Percentiles rank a stretch among this genome's conserved stretches.
Conservation (phyloP, 1,139 yeast genomes). For the Kurtzmaniella quercitrusa region DNA sequence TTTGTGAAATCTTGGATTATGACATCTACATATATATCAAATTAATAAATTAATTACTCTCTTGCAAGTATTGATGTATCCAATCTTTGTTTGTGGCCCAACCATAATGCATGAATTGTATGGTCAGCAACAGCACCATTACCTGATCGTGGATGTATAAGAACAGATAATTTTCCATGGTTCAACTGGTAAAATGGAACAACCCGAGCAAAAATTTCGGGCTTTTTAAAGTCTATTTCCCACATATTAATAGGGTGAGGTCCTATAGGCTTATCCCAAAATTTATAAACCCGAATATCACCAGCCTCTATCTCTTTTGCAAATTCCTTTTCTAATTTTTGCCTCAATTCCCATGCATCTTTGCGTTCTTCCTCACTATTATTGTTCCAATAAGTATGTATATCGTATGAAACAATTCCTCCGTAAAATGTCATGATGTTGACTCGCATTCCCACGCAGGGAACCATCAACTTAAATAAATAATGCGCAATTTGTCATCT, state of each 20-base stretch:
- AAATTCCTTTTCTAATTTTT: slow-evolving; percentile 40
- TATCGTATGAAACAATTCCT: slow-evolving; percentile 41
- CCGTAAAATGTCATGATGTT: slow-evolving; percentile 22
- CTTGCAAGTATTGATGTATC: slow-evolving; percentile 12
- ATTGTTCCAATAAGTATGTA: slow-evolving; percentile 53
- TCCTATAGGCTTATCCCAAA: slow-evolving; percentile 52
- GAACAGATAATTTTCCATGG: slow-evolving; percentile 49
- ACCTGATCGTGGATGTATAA: slow-evolving; percentile 50
- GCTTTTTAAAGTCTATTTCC: slow-evolving; percentile 36
- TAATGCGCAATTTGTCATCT: background rate
- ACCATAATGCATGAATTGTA: slow-evolving; percentile 51
- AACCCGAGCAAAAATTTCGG: slow-evolving; percentile 23
- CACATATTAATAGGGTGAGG: slow-evolving; percentile 53
- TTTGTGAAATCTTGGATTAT: slow-evolving; percentile 5
- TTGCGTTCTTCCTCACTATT: slow-evolving; percentile 29
- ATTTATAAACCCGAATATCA: slow-evolving; percentile 38
- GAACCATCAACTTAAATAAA: background rate
- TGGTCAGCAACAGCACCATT: slow-evolving; percentile 44
- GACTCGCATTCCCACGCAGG: background rate
- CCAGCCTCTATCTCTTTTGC: slow-evolving; percentile 41
- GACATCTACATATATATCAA: background rate
- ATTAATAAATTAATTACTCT: background rate
- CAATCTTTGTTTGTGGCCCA: slow-evolving; percentile 36
- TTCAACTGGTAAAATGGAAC: slow-evolving; percentile 44
- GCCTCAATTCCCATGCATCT: slow-evolving; percentile 38